Evolutionary conservation across 1,139 yeast species (phyloP).

Genomic region (Trichomonascaceae sp.): DNA sequence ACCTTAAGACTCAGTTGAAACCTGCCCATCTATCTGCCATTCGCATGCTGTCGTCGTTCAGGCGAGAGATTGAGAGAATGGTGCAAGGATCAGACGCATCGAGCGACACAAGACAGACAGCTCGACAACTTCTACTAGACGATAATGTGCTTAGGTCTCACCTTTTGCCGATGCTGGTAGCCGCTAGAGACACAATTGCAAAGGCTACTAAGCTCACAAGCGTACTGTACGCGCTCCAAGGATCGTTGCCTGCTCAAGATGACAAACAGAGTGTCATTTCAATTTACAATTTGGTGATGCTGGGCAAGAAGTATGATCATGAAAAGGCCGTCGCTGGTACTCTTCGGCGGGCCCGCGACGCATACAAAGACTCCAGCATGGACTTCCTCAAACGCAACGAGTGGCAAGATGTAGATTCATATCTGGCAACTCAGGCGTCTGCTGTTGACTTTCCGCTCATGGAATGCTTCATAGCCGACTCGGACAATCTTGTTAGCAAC

Average conservation of each 20-base stretch:
- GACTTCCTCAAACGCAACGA: no score
- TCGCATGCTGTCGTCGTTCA: conserved; percentile 36
- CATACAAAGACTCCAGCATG: not conserved
- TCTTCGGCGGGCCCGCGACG: no score
- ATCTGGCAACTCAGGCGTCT: not conserved
- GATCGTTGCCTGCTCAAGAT: not conserved
- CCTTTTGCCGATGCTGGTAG: no score
- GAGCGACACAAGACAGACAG: conserved; percentile 8
- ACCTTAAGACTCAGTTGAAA: conserved; percentile 18
- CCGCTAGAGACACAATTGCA: no score
- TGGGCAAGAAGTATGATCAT: not conserved
- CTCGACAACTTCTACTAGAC: conserved; percentile 6
- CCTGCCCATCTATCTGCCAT: conserved; percentile 26
- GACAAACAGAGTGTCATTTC: not conserved
- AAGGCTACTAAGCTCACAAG: no score
- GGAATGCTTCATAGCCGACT: conserved; percentile 18
- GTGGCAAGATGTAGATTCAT: no score
- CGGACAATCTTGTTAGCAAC: conserved; percentile 16
- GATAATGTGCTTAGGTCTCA: conserved; percentile 8
- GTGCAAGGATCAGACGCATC: no score
- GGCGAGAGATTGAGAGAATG: conserved; percentile 25
- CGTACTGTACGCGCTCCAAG: not conserved
- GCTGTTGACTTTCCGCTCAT: no score
- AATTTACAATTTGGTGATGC: not conserved
- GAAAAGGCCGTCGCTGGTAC: no score